Conservation (phyloP, 306 rosid genomes). For the Erythrophleum fordii region DNA sequence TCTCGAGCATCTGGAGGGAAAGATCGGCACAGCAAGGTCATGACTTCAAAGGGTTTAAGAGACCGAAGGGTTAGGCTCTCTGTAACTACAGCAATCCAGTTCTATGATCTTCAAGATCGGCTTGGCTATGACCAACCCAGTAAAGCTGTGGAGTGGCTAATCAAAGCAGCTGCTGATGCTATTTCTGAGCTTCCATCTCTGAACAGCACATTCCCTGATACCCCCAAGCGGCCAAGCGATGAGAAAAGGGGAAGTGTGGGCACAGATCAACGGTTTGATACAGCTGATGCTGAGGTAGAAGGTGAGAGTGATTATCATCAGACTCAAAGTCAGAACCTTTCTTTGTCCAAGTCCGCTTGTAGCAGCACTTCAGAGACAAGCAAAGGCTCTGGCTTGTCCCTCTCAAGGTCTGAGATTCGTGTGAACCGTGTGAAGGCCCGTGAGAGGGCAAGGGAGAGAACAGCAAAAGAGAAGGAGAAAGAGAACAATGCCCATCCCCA, state of each 20-base stretch:
- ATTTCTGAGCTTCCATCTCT: slow-evolving; percentile 81
- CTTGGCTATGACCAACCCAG: slow-evolving; percentile 92
- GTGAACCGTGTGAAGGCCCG: slow-evolving; percentile 73
- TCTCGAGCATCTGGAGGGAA: slow-evolving; percentile 93
- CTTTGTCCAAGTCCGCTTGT: slow-evolving; percentile 80
- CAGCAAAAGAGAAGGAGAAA: slow-evolving; percentile 58
- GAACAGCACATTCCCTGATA: slow-evolving; percentile 60
- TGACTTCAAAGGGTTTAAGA: slow-evolving; percentile 88
- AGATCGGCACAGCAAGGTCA: slow-evolving; percentile 93
- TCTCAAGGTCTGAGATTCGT: slow-evolving; percentile 69
- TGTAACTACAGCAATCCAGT: slow-evolving; percentile 84
- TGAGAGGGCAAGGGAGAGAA: slow-evolving; percentile 81
- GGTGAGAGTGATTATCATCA: slow-evolving; percentile 34
- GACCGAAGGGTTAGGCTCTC: slow-evolving; percentile 92
- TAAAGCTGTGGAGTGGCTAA: slow-evolving; percentile 94
- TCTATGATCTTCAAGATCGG: slow-evolving; percentile 94
- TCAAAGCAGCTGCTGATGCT: slow-evolving; percentile 73
- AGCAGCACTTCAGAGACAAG: slow-evolving; percentile 93
- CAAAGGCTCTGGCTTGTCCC: slow-evolving; percentile 90
- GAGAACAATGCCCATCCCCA: slow-evolving; percentile 51
- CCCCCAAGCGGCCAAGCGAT: slow-evolving; percentile 64
- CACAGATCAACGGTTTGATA: slow-evolving; percentile 52
- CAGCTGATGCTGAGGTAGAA: slow-evolving; percentile 54
- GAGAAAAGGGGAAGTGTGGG: slow-evolving; percentile 53
- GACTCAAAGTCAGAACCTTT: slow-evolving; percentile 61